These are phyloP conservation scores for Asterella californica DNA, from an alignment of 225 moss, liverwort and hornwort genomes.

Conservation along the genomic window DNA sequence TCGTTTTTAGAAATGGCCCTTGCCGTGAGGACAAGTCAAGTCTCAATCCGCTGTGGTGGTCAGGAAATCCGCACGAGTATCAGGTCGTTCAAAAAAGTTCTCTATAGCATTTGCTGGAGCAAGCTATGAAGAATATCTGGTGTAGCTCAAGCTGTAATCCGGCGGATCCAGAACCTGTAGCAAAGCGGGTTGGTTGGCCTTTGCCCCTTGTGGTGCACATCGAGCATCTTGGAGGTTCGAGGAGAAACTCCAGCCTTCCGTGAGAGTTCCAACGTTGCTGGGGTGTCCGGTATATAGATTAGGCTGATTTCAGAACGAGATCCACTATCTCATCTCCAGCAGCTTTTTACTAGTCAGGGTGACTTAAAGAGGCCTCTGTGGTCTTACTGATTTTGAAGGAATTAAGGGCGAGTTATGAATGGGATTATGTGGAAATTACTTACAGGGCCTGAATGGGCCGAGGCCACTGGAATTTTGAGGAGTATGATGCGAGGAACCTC, in stretches of 20 bases:
- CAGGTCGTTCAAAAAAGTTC: neutral
- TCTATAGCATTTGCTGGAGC: neutral
- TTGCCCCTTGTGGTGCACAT: neutral
- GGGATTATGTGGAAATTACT: neutral
- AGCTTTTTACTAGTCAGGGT: no score
- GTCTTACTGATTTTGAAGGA: neutral
- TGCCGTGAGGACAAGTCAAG: neutral
- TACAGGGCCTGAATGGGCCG: neutral
- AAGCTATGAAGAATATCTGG: neutral
- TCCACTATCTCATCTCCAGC: no score
- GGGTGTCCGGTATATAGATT: neutral
- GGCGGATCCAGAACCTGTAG: neutral
- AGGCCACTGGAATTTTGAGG: no score
- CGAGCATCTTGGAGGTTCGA: neutral
- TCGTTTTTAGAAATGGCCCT: neutral
- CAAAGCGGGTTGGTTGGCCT: neutral
- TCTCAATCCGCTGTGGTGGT: neutral
- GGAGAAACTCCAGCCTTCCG: neutral
- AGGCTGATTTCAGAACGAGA: no score
- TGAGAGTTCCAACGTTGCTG: neutral
- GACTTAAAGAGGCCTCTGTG: neutral
- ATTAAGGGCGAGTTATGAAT: neutral
- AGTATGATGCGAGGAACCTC: neutral
- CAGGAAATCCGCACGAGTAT: neutral
- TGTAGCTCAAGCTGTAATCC: neutral